Evolutionary conservation across 192 early-diverging fungal species (phyloP).

Genomic region (Thamnidium elegans): DNA sequence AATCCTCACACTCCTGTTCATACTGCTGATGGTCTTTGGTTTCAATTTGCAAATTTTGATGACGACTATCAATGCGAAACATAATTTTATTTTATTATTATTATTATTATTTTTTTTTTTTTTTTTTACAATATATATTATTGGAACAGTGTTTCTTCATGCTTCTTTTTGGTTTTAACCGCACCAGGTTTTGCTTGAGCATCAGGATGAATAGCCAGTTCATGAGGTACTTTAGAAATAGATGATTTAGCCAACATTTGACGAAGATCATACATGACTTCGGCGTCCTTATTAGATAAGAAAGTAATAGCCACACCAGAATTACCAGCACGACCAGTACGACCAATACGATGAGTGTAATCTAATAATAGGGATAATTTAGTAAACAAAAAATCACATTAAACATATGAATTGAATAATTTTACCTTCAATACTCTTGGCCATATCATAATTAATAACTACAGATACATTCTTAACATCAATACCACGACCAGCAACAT

Average conservation of each 20-base stretch:
- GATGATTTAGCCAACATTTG: conserved; percentile 72
- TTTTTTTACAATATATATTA: conserved; percentile 6
- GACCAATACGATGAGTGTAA: conserved; percentile 98
- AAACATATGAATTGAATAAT: background rate
- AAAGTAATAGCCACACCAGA: conserved; percentile 90
- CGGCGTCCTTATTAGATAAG: conserved; percentile 74
- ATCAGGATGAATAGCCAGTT: conserved; percentile 80
- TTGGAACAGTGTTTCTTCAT: conserved; percentile 50
- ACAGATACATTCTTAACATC: conserved; percentile 96
- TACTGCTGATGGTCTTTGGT: conserved; percentile 12
- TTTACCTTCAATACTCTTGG: conserved; percentile 92
- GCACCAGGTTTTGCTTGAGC: conserved; percentile 76
- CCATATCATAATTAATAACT: conserved; percentile 98
- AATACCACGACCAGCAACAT: conserved; percentile 98
- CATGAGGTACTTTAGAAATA: conserved; percentile 75
- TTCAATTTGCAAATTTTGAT: conserved; percentile 20
- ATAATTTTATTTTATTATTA: background rate
- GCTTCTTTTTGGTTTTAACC: conserved; percentile 52
- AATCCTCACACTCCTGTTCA: conserved; percentile 5
- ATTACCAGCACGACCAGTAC: conserved; percentile 96
- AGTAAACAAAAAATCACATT: background rate
- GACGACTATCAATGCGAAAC: conserved; percentile 14
- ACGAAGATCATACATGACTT: conserved; percentile 84
- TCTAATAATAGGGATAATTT: conserved; percentile 45
- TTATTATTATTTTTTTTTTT: background rate